Evolutionary conservation across 1,284 basidiomycete species (phyloP).

Genomic region (Grifola frondosa): DNA sequence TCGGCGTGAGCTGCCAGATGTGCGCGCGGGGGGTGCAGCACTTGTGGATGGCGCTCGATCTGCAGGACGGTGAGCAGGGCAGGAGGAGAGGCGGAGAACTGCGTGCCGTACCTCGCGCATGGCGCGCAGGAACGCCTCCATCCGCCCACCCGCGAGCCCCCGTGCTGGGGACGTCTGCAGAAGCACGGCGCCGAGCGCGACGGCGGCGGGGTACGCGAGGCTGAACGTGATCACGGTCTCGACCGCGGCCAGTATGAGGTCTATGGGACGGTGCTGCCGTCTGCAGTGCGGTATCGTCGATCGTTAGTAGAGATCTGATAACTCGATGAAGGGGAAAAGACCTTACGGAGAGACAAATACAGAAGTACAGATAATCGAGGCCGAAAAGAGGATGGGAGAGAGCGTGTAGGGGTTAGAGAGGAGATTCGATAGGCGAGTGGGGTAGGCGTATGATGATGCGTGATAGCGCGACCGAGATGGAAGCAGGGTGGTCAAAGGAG

Average conservation of each 20-base stretch:
- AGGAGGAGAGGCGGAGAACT: slow-evolving; percentile 6
- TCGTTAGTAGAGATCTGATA: slow-evolving; percentile 11
- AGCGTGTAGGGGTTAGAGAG: slow-evolving; percentile 55
- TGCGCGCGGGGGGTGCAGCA: slow-evolving; percentile 78
- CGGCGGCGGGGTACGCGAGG: slow-evolving; percentile 78
- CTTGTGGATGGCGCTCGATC: slow-evolving; percentile 78
- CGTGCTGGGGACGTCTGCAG: slow-evolving; percentile 83
- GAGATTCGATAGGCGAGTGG: slow-evolving; percentile 37
- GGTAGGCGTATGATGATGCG: slow-evolving; percentile 34
- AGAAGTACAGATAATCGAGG: slow-evolving; percentile 42
- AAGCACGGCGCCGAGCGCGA: slow-evolving; percentile 78
- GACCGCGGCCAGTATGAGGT: slow-evolving; percentile 72
- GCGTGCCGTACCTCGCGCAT: slow-evolving; percentile 70
- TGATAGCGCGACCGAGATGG: slow-evolving; percentile 41
- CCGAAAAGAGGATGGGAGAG: slow-evolving; percentile 42
- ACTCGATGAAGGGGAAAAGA: neutral
- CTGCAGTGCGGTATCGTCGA: slow-evolving; percentile 39
- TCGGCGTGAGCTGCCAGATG: slow-evolving; percentile 80
- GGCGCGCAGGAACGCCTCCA: slow-evolving; percentile 75
- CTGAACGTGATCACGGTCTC: slow-evolving; percentile 78
- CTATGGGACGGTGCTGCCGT: slow-evolving; percentile 61
- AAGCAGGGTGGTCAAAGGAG: slow-evolving; percentile 44
- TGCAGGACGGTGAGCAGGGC: slow-evolving; percentile 27
- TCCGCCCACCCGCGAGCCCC: slow-evolving; percentile 57
- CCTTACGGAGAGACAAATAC: slow-evolving; percentile 53